Conservation (phyloP, 768 basidiomycete genomes). For the Pilatotrama ljubarskyi region DNA sequence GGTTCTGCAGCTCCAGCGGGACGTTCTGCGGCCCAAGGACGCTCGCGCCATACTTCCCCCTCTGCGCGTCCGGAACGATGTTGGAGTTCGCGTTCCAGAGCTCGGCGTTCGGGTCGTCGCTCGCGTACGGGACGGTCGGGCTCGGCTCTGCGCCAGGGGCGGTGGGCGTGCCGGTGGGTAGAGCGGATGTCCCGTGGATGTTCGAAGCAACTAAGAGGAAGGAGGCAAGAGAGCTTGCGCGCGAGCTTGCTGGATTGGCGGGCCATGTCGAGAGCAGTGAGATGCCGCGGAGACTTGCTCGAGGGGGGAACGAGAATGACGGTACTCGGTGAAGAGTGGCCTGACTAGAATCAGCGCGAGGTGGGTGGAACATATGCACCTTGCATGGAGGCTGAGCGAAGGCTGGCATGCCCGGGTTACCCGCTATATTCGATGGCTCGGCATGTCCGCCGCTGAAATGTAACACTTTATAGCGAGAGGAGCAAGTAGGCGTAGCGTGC, state of each 20-base stretch:
- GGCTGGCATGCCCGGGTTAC: neutral
- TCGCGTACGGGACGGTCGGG: constrained; percentile 24
- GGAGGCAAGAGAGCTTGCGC: constrained; percentile 2
- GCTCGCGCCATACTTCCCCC: constrained; percentile 27
- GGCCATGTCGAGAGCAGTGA: neutral
- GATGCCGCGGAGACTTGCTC: neutral
- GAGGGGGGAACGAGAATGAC: neutral
- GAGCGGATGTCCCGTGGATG: neutral
- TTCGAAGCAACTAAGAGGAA: neutral
- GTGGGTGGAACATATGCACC: too few relatives aligned
- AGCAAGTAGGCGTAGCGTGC: too few relatives aligned
- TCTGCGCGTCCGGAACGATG: constrained; percentile 38
- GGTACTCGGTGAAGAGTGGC: too few relatives aligned
- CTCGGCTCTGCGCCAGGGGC: constrained; percentile 33
- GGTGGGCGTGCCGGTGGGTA: constrained; percentile 9
- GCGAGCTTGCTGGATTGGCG: neutral
- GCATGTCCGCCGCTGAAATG: too few relatives aligned
- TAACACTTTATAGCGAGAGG: too few relatives aligned
- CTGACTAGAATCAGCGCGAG: too few relatives aligned
- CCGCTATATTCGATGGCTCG: too few relatives aligned
- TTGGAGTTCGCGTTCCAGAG: constrained; percentile 16
- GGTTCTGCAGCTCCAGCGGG: constrained; percentile 34
- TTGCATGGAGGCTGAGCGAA: neutral
- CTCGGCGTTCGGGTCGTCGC: constrained; percentile 25
- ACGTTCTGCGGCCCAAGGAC: constrained; percentile 37